Base-by-base conservation (phyloP, 2,329 filamentous ascomycete species). In the Aspergillus glaucus region DNA sequence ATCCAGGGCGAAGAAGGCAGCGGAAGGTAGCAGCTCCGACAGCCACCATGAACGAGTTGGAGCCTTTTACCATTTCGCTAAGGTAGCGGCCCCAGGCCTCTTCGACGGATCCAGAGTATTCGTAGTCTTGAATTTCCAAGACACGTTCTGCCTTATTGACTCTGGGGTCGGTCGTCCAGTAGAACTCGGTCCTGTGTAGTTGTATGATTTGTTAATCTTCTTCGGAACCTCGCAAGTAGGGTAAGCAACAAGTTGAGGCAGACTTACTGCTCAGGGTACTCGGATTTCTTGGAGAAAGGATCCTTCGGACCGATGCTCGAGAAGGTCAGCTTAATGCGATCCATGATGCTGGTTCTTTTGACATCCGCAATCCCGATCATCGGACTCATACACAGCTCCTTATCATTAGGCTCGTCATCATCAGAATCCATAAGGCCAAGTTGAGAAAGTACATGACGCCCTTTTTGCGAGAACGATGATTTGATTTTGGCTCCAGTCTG, bases 21-120 rank as follows among this genome's bases (percentile, higher is more conserved):
- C n/a, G 22, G 15, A 45, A 55, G 37, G 37, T 15, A 22, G 9
- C 17, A 19, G 8, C 19, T 15, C 9, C 17, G 17, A 22, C 15
- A 4, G 32, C 5, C 32, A 15, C n/a, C 26, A 28, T 28, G 26
- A 36, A 36, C 14, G 32, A 36, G 7, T 15, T 15, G 6, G 14
- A 36, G 7, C 32, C 14, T 36, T 36, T 15, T 6, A 50, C 30
- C 21, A 44, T n/a, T 8, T 30, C 19, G 8, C 15, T 26, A 14
- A 56, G 19, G 26, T 55, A 57, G 19, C 15, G 21, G 2, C 50
- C 47, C 49, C 55, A 58, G 8, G 49, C 50, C 9, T 47, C 34
- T 24, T 53, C 52, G n/a, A 58, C 24, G 21, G 39, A 46, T 2
- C 47, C 50, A 14, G 49, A 28, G 26, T 54, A 53, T n/a, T 49